These are phyloP conservation scores for Ustilago xerochloae DNA, from an alignment of 1,284 basidiomycete genomes.

Conservation along the genomic window DNA sequence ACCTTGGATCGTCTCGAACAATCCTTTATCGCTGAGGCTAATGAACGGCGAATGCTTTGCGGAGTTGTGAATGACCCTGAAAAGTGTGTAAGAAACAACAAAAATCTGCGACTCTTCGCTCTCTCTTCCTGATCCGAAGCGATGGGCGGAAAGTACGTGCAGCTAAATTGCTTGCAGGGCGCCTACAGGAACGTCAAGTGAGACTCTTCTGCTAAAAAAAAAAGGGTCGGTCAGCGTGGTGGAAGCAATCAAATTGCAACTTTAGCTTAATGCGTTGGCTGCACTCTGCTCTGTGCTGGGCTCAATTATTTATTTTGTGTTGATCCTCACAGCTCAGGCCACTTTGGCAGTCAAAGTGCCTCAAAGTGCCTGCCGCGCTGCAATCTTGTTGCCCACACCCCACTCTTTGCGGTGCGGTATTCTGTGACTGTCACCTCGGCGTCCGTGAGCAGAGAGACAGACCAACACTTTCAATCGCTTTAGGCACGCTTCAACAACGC, in stretches of 20 bases:
- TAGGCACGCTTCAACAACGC: neutral
- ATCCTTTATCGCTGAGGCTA: neutral
- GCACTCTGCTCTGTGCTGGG: neutral
- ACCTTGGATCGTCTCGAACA: too few species aligned
- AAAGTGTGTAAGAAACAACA: neutral
- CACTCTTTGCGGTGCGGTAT: neutral
- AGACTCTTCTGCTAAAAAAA: too few species aligned
- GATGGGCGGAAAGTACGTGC: neutral
- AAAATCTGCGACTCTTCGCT: neutral
- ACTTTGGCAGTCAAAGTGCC: neutral
- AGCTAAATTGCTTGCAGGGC: neutral
- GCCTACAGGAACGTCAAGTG: too few species aligned
- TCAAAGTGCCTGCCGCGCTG: neutral
- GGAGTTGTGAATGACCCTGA: neutral
- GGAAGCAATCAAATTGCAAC: neutral
- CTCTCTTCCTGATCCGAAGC: too few species aligned
- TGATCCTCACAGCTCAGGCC: neutral
- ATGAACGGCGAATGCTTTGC: neutral
- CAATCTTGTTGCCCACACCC: too few species aligned
- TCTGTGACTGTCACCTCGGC: neutral
- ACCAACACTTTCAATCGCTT: conserved; percentile 13
- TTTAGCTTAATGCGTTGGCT: too few species aligned
- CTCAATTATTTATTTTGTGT: neutral
- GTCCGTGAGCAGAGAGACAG: neutral
- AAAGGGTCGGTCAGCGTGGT: too few species aligned